Percentiles rank a stretch among this genome's conserved stretches.
Conservation (phyloP, 2,329 filamentous ascomycete genomes). For the Fusarium tuaranense region DNA sequence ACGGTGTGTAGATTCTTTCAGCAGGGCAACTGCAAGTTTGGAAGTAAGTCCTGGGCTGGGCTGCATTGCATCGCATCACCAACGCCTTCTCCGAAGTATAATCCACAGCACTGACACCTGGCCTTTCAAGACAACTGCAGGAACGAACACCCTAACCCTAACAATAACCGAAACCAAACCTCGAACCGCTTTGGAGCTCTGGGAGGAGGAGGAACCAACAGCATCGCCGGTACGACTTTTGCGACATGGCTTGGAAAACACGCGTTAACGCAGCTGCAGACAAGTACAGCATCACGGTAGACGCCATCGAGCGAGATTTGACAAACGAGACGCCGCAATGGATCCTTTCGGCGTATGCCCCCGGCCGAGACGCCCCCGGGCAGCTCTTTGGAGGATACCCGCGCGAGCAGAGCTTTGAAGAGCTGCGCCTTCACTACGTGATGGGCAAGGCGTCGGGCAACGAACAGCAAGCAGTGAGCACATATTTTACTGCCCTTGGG, state of each 20-base stretch:
- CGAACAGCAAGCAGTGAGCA: slow-evolving; percentile 62
- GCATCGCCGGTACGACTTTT: slow-evolving; percentile 29
- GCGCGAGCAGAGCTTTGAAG: slow-evolving; percentile 89
- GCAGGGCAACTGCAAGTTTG: slow-evolving; percentile 65
- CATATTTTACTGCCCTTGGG: background rate
- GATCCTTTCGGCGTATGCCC: slow-evolving; percentile 89
- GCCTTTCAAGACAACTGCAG: slow-evolving; percentile 60
- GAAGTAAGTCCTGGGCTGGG: slow-evolving; percentile 54
- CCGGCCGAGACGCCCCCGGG: slow-evolving; percentile 79
- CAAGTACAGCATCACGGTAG: slow-evolving; percentile 66
- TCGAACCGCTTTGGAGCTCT: slow-evolving; percentile 70
- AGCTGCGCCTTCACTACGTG: slow-evolving; percentile 82
- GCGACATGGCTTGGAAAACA: background rate
- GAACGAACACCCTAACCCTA: slow-evolving; percentile 63
- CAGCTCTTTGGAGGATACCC: slow-evolving; percentile 85
- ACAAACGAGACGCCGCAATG: slow-evolving; percentile 80
- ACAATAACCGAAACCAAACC: slow-evolving; percentile 48
- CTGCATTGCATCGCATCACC: background rate
- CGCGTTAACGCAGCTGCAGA: slow-evolving; percentile 37
- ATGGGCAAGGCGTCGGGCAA: slow-evolving; percentile 70
- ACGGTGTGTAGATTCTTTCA: slow-evolving; percentile 61
- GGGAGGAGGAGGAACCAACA: slow-evolving; percentile 29
- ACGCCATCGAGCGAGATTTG: slow-evolving; percentile 74
- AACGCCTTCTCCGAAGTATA: background rate
- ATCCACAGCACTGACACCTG: background rate